These are phyloP conservation scores for Naegleria lovaniensis DNA, from an alignment of 208 protist genomes.

Conservation along the genomic window DNA sequence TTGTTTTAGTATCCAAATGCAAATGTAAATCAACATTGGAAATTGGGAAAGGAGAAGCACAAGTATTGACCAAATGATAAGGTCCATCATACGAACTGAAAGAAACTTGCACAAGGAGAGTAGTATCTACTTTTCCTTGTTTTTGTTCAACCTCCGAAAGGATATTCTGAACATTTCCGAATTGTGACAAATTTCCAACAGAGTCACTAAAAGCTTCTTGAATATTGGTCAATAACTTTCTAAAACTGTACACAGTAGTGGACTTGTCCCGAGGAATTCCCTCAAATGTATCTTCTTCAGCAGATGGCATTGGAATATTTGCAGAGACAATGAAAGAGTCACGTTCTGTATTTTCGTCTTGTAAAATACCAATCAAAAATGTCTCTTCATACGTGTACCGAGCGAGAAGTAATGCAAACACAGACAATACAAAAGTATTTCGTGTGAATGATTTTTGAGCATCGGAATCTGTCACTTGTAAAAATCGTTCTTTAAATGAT, in stretches of 20 bases:
- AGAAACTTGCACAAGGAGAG: not conserved
- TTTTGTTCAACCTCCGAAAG: not conserved
- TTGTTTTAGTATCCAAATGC: not conserved
- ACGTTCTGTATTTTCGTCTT: not conserved
- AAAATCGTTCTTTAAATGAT: not conserved
- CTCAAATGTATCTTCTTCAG: not conserved
- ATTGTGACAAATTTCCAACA: not conserved
- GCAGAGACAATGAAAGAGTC: not conserved
- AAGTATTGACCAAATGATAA: not conserved
- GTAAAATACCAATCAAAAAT: not conserved
- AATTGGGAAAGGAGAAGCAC: not conserved
- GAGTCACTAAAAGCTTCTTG: not conserved
- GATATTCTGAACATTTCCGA: not conserved
- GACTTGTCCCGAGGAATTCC: not conserved
- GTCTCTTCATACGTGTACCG: constrained; percentile 8
- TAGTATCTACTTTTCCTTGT: not conserved
- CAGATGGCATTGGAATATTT: not conserved
- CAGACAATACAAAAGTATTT: not conserved
- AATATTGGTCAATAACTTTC: not conserved
- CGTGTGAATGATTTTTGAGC: not conserved
- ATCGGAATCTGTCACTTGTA: not conserved
- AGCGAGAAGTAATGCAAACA: not conserved
- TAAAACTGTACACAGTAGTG: not conserved
- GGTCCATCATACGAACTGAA: not conserved
- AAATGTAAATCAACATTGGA: constrained; percentile 4